Conservation (phyloP, 2,329 filamentous ascomycete genomes). For the Nigrograna mackinnonii region DNA sequence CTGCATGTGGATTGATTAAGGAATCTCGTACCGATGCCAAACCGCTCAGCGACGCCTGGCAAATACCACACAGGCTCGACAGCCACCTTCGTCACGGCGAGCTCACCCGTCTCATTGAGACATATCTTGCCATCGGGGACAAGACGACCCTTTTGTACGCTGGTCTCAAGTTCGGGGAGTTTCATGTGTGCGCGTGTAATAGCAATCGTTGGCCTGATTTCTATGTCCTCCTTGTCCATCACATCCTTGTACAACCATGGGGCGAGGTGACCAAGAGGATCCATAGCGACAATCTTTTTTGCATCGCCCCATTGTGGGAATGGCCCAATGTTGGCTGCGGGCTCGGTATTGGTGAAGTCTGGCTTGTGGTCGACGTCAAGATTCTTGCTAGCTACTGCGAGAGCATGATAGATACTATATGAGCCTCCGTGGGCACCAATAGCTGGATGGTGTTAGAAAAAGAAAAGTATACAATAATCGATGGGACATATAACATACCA, state of each 20-base stretch:
- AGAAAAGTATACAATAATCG: neutral
- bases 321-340: conserved; percentile 84
- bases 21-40: conserved; percentile 72
- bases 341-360: conserved; percentile 84
- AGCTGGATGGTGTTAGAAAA: conserved; percentile 43
- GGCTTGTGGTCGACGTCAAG: conserved; percentile 80
- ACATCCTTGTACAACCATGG: conserved; percentile 82
- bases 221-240: conserved; percentile 77
- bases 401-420: conserved; percentile 93
- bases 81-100: conserved; percentile 94
- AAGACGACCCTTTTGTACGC: conserved; percentile 77
- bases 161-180: conserved; percentile 90
- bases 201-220: conserved; percentile 88
- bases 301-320: conserved; percentile 87
- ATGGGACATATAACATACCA: conserved; percentile 53
- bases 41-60: conserved; percentile 76
- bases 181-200: conserved; percentile 95
- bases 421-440: conserved; percentile 82
- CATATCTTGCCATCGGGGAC: conserved; percentile 86
- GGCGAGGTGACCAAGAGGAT: conserved; percentile 86
- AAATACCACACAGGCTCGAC: conserved; percentile 80
- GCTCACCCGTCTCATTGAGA: conserved; percentile 80
- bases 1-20: neutral
- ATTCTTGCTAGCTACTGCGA: conserved; percentile 90
- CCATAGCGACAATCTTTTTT: conserved; percentile 97